A percentile compares a stretch with the other conserved stretches of the same genome.
These are phyloP conservation scores for Xylaria sp. DNA, from an alignment of 2,329 filamentous ascomycete species.

Conservation along the genomic window DNA sequence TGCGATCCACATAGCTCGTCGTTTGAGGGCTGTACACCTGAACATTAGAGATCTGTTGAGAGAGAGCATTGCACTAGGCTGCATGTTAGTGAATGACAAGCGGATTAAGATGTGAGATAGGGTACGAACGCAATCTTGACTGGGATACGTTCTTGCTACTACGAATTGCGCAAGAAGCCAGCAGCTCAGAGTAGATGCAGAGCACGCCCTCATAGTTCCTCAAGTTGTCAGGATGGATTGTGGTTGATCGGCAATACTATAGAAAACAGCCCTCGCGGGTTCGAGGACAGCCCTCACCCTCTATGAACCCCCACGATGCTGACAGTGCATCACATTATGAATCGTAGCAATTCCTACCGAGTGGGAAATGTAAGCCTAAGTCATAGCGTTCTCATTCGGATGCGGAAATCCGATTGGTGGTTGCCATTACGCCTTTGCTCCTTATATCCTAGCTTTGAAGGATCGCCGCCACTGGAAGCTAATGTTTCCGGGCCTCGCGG, in stretches of 20 bases:
- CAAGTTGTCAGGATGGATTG: background rate
- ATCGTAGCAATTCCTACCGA: background rate
- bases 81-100: background rate
- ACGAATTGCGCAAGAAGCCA: conserved; percentile 9
- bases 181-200: background rate
- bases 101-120: background rate
- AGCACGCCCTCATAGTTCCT: conserved; percentile 6
- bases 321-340: background rate
- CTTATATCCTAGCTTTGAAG: background rate
- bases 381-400: background rate
- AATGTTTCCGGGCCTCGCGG: conserved; percentile 3
- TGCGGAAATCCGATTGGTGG: background rate
- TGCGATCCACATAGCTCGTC: conserved; percentile 25
- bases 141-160: background rate
- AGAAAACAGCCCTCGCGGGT: background rate
- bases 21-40: conserved; percentile 20
- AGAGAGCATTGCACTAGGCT: conserved; percentile 14
- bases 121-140: conserved; percentile 17
- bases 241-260: background rate
- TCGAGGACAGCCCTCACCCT: background rate
- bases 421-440: background rate
- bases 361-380: too few relatives aligned
- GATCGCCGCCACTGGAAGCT: background rate
- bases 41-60: background rate
- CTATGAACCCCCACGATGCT: background rate